Conservation (phyloP, 345 rosid species). For the Rubroshorea leprosula region DNA sequence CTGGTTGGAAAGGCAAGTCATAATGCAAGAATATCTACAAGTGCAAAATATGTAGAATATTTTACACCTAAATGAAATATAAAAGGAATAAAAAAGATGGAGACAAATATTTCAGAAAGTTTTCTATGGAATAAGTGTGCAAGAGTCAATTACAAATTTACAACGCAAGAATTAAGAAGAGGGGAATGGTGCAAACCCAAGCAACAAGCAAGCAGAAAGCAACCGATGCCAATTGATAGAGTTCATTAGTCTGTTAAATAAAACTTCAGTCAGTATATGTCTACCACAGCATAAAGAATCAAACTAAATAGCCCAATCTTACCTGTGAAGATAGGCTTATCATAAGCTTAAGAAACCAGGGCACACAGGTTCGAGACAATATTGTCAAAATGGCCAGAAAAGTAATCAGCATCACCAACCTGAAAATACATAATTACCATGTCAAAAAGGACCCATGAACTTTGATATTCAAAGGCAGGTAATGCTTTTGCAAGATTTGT, state of each 20-base stretch:
- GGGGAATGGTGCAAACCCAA: conserved; percentile 64
- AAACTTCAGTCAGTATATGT: conserved; percentile 16
- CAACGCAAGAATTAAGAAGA: conserved; percentile 20
- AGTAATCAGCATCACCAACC: conserved; percentile 62
- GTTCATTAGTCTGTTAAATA: conserved; percentile 83
- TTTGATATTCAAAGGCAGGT: not conserved
- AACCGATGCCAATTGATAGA: conserved; percentile 91
- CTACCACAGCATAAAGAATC: conserved; percentile 7
- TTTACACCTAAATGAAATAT: not conserved
- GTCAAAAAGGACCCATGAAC: conserved; percentile 9
- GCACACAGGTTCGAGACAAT: conserved; percentile 67
- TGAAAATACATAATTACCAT: conserved; percentile 19
- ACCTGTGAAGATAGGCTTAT: conserved; percentile 84
- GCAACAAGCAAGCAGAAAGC: conserved; percentile 98
- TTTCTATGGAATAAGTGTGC: not conserved
- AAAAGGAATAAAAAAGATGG: not conserved
- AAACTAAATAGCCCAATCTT: conserved; percentile 2
- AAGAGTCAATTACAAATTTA: conserved; percentile 1
- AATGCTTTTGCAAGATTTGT: not conserved
- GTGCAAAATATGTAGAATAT: not conserved
- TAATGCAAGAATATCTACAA: not conserved
- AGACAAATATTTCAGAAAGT: conserved; percentile 3
- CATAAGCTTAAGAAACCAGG: conserved; percentile 85
- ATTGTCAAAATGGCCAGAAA: conserved; percentile 66
- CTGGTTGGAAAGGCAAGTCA: not conserved